A percentile compares a stretch with the other conserved stretches of the same genome.
These are phyloP conservation scores for Populus alba DNA, from an alignment of 345 rosid genomes.

Conservation along the genomic window DNA sequence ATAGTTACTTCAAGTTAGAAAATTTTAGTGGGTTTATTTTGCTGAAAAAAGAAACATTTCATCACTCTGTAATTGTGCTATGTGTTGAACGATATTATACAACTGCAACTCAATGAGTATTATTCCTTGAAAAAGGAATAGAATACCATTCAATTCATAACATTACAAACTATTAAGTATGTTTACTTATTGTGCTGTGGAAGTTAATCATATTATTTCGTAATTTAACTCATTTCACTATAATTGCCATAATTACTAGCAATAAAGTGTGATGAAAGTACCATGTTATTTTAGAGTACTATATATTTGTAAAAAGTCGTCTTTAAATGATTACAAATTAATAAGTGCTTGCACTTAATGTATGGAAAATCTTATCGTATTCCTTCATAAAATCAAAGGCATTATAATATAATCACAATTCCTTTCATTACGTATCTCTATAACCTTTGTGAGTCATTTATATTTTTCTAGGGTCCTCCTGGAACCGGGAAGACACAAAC, in stretches of 20 bases:
- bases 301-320: neutral
- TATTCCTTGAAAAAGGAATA: neutral
- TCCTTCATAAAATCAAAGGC: no score
- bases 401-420: no score
- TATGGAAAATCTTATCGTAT: neutral
- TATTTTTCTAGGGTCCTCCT: constrained; percentile 83
- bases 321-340: neutral
- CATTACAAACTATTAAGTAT: no score
- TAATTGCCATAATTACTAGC: no score
- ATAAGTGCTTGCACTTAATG: neutral
- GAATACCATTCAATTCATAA: neutral
- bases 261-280: neutral
- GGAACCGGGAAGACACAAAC: constrained; percentile 99
- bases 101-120: neutral
- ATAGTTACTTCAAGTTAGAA: neutral
- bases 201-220: neutral
- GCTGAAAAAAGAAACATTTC: neutral
- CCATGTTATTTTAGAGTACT: neutral
- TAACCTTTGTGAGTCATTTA: constrained; percentile 14
- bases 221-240: neutral
- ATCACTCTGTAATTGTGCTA: neutral
- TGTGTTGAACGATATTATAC: neutral
- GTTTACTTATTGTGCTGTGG: neutral
- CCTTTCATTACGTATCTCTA: neutral
- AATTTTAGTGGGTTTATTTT: neutral